Evolutionary conservation across 164 flowering plant species (phyloP).

Genomic region (Taxillus chinensis): DNA sequence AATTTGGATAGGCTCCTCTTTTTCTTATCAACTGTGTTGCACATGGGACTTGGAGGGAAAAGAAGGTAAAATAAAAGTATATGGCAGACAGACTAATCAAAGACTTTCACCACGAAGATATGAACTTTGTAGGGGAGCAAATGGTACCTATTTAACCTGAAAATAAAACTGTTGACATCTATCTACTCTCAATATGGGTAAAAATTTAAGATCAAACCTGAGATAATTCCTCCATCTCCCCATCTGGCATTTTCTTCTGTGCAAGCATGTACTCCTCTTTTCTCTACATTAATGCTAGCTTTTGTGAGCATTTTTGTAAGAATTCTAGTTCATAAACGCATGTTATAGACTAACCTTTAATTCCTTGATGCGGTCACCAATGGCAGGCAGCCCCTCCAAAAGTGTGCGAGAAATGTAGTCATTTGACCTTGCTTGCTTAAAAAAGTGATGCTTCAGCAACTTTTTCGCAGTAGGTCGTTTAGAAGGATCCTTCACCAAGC

Average conservation of each 20-base stretch:
- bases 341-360: slow-evolving; percentile 45
- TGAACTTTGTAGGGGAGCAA: too few relatives aligned
- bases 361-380: slow-evolving; percentile 72
- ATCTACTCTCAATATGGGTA: too few relatives aligned
- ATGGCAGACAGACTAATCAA: too few relatives aligned
- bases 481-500: slow-evolving; percentile 89
- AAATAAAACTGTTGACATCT: too few relatives aligned
- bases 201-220: slow-evolving; percentile 42
- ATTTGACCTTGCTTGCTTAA: slow-evolving; percentile 82
- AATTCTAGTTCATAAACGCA: not conserved
- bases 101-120: too few relatives aligned
- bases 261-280: slow-evolving; percentile 92
- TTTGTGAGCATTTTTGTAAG: slow-evolving; percentile 1
- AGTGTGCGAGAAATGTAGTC: slow-evolving; percentile 69
- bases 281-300: slow-evolving; percentile 26
- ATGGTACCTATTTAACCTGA: too few relatives aligned
- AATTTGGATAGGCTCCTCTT: too few relatives aligned
- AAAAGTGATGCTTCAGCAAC: slow-evolving; percentile 76
- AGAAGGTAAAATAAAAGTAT: too few relatives aligned
- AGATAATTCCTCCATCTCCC: slow-evolving; percentile 80
- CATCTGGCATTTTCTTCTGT: slow-evolving; percentile 88
- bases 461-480: slow-evolving; percentile 87
- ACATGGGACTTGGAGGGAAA: too few relatives aligned
- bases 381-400: slow-evolving; percentile 78
- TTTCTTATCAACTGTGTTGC: too few relatives aligned